Base-by-base conservation (phyloP, 345 rosid species). In the Salix udensis region DNA sequence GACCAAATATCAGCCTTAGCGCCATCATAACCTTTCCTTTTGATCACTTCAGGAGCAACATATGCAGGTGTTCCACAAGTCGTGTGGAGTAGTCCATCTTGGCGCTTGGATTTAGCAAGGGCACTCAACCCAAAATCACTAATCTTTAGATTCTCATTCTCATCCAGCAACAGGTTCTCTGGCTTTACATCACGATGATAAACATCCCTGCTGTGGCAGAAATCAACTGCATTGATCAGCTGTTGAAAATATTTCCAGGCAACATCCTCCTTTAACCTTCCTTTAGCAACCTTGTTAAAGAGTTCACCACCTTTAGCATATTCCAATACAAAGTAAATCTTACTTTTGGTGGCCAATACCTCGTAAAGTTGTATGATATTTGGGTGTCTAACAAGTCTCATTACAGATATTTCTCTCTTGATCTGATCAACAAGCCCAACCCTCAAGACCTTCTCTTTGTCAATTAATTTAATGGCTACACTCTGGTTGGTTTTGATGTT, bases 61-160 rank as follows among this genome's bases (percentile, higher is more conserved):
- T 80, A 80, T 65, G 83, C 83, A 58, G 83, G 80, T 15, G 80
- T 80, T 44, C 83, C 83, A 72, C 83, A 80, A 26, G 83, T 80
- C 18, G 83, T 80, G 50, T 76, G 77, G 14, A 80, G 80, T 36
- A 80, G 48, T 10, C 83, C 83, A 23, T 80, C 83, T 72, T 76
- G 83, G 2, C 24, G 77, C 62, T 76, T 80, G 52, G 74, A 66
- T 58, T 80, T 77, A 15, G 80, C 74, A 4, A 76, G 80, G 8
- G 83, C 83, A 76, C 83, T 80, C 15, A 80, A 44, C 31, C 83
- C 83, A 21, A 80, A 80, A 68, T 80, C 83, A 34, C 70, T 65
- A 40, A 80, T 60, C 83, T 80, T 80, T 11, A 76, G 69, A 67
- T 80, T 75, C 70, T 80, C 83, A 70, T 72, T 71, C 69, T 76